Conservation (phyloP, 2,329 filamentous ascomycete species). For the Paramyrothecium roridum region DNA sequence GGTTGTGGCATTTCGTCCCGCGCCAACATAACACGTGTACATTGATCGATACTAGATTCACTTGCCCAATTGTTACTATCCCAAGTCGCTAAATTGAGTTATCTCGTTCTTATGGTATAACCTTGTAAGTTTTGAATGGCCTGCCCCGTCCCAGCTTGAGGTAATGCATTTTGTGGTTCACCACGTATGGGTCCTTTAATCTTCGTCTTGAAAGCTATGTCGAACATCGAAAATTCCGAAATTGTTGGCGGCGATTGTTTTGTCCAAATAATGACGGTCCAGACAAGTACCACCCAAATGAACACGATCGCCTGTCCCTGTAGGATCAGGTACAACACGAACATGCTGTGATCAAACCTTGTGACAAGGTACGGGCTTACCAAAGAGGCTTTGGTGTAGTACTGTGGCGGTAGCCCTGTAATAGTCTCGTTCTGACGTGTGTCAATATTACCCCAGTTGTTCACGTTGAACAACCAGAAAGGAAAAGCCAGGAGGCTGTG, state of each 20-base stretch:
- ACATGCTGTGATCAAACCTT: conserved; percentile 6
- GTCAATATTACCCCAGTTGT: conserved; percentile 16
- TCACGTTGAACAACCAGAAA: conserved; percentile 19
- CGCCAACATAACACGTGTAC: too few relatives aligned
- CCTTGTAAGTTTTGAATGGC: too few relatives aligned
- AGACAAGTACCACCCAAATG: not conserved
- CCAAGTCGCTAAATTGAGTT: too few relatives aligned
- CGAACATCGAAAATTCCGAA: not conserved
- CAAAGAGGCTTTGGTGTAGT: conserved; percentile 14
- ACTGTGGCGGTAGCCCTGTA: conserved; percentile 9
- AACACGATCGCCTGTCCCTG: not conserved
- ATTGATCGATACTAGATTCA: too few relatives aligned
- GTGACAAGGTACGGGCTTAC: conserved; percentile 9
- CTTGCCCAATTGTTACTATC: too few relatives aligned
- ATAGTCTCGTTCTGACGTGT: conserved; percentile 5
- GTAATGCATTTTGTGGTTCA: too few relatives aligned
- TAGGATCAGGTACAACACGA: not conserved
- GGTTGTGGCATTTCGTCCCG: too few relatives aligned
- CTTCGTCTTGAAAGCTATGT: not conserved
- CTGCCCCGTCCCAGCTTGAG: too few relatives aligned
- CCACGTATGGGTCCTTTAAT: not conserved
- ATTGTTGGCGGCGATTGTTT: not conserved
- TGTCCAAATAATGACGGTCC: not conserved
- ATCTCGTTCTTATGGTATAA: too few relatives aligned
- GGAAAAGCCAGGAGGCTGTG: conserved; percentile 16